phyloP scores from a whole-genome alignment of 192 early-diverging fungal species.

The Pilaira anomala region DNA sequence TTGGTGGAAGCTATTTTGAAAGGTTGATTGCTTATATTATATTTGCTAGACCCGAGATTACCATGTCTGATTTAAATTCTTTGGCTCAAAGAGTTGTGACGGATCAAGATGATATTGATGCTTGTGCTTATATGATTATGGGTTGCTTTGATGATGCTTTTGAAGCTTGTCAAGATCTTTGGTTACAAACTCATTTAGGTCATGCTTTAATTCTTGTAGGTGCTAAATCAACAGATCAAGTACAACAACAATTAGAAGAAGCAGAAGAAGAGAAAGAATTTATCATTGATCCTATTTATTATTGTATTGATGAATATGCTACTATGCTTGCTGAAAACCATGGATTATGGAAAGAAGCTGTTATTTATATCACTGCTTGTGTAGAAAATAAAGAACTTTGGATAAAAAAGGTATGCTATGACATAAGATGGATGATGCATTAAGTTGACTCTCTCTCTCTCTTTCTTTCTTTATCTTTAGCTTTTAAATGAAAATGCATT shows the following conservation, averaged over 20 bases:
- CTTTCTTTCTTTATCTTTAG: background rate
- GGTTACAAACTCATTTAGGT: conserved; percentile 21
- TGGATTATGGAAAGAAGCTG: conserved; percentile 18
- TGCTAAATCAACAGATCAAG: background rate
- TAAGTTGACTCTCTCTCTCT: background rate
- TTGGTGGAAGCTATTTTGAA: background rate
- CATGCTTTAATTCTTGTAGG: conserved; percentile 10
- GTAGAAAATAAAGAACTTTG: conserved; percentile 8
- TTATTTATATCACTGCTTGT: conserved; percentile 17
- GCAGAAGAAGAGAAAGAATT: conserved; percentile 2
- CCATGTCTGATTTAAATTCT: background rate
- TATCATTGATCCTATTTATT: conserved; percentile 19
- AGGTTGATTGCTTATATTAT: background rate
- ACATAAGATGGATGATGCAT: background rate
- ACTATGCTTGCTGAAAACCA: background rate
- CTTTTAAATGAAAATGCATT: background rate
- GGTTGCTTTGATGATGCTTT: conserved; percentile 1
- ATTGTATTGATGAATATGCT: conserved; percentile 15
- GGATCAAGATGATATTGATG: background rate
- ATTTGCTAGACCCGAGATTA: background rate
- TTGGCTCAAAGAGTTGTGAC: background rate
- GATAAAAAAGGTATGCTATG: conserved; percentile 3
- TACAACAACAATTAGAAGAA: background rate
- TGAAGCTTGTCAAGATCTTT: background rate
- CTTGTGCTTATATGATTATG: background rate